Base-by-base conservation (phyloP, 2,329 filamentous ascomycete genomes). In the Alternaria novae-zelandiae region DNA sequence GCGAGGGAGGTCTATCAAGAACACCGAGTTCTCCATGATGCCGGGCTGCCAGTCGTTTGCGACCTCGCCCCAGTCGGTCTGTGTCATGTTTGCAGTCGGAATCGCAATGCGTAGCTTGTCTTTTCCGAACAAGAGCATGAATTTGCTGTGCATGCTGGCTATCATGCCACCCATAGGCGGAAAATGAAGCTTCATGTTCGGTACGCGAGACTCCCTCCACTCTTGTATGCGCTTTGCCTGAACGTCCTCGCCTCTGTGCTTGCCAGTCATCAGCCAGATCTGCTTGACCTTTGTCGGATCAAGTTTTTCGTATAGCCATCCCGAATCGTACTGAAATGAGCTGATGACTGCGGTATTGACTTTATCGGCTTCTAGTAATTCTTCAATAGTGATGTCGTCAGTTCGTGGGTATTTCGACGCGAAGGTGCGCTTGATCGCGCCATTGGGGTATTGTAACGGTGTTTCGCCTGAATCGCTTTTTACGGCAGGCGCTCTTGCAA, bases 111-210 rank as follows among this genome's bases (percentile, higher is more conserved):
- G 88, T 15, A 97, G 80, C 76, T 94, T 89, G 2, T 82, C 81
- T 0, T 86, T 82, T 70, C 93, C 92, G 71, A 94, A 95, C n/a
- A 98, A 85, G 2, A 98, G 81, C 86, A 97, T 94, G 46, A 98
- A 84, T 77, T 99, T 98, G 54, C 93, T 97, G 79, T 98, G 96
- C 94, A 98, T 97, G 71, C 86, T 89, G 23, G 89, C 90, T 6
- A 88, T 81, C 50, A 87, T 83, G 2, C 88, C 87, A 44, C 88
- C 84, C 92, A 97, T 95, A 3, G 87, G 86, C 15, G 95, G 95
- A 74, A 98, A 97, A 76, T 92, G 94, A 59, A 89, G 70, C 20
- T 87, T 87, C 59, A 96, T 84, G 54, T 86, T 85, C 11, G 76
- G 74, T 68, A 86, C 81, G 10, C 75, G 78, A 6, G 50, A 61